Base-by-base conservation (phyloP, 805 yeast genomes). In the Saturnispora gosingensis region DNA sequence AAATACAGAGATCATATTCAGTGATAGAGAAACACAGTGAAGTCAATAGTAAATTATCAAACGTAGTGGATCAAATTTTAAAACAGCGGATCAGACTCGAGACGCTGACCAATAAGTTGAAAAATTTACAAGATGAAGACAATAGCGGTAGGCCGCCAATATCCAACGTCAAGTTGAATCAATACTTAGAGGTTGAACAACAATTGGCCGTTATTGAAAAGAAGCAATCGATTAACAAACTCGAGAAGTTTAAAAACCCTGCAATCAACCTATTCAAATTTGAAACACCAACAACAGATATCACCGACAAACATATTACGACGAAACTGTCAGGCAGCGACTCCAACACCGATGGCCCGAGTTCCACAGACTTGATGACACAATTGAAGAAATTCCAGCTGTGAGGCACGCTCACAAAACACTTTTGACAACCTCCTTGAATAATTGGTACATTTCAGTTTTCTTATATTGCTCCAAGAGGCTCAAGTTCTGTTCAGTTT, bases 391-490 rank as follows among this genome's bases (percentile, higher is more conserved):
- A 24, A 40, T 27, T 15, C 16, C 44, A 40, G 9, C 5, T 18
- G 13, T 24, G 5, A 13, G 6, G 13, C 4, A 16, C 44, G 1
- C 3, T 40, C 10, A 22, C n/a, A 10, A 6, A 13, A 40, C 22
- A 5, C 22, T 24, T 40, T 25, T 40, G 25, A 40, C 44, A 22
- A 83, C 76, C 2, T 61, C 65, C 16, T 65, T 65, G 57, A 80
- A 84, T 10, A 77, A 62, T 5, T 72, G 70, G 34, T 68, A 68
- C 55, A 75, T 60, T 18, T 69, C 69, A 24, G 69, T 64, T 32
- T 60, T 59, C 38, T 61, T 52, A 55, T 77, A 78, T 42, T 67
- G 58, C 13, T 70, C 68, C 2, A 71, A 58, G 42, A 77, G 57
- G 4, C 61, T 61, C 18, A 62, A 59, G 3, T 60, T 56, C 28